Base-by-base conservation (phyloP, 192 early-diverging fungal genomes). In the Phycomyces nitens region DNA sequence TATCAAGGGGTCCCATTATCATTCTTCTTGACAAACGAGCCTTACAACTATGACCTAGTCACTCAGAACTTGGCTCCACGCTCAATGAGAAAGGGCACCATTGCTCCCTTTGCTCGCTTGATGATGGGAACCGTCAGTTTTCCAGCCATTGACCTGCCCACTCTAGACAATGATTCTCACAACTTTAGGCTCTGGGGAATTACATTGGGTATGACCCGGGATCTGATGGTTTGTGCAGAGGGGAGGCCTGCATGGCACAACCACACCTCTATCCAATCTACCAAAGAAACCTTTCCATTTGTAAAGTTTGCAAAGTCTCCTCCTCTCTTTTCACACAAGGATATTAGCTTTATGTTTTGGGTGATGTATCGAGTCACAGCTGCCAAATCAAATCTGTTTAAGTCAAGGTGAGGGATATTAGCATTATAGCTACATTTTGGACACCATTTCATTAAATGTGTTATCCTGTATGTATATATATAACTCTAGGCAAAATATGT, bases 181-280 rank as follows among this genome's bases (percentile, higher is more conserved):
- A 10, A 40, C 34, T 69, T 62, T 24, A 29, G 65, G 4, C 29
- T 72, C 34, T 72, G 71, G 71, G 71, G 71, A 15, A 18, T 72
- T 2, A 72, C 71, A 11, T 50, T 72, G 24, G 56, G 65, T 21
- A 72, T 72, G 59, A 72, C 71, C 11, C 29, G 24, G 6, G 65
- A 72, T 38, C 12, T 72, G n/a, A 51, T 72, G 8, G 16, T 18
- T 47, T 29, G 38, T 41, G 29, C 38, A 1, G 38, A 50, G 21
- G 62, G 62, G 62, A 64, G 62, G 62, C 62, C 62, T 64, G 14
- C 26, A 34, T 51, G 62, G 21, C 15, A 39, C 29, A 34, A 34
- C 2, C 29, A 34, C 29, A 34, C 29, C 29, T 5, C 7, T 38
- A 52, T 27, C 9, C 29, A 67, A 42, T 8, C 24, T 24, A 11